These are phyloP conservation scores for Stemphylium vesicarium DNA, from an alignment of 2,329 filamentous ascomycete species.

Conservation along the genomic window DNA sequence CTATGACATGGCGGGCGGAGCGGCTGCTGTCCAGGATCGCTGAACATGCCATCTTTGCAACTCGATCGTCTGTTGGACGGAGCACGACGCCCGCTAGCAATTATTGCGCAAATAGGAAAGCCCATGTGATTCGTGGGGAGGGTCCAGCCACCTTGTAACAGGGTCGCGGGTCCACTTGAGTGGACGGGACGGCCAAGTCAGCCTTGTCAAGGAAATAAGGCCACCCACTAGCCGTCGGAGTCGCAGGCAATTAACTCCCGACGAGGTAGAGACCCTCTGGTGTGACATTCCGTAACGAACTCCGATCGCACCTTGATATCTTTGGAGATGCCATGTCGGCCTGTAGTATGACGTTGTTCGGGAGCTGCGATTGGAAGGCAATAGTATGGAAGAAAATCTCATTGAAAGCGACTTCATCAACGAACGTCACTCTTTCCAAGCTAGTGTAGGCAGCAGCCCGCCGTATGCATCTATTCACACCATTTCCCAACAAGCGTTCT, in stretches of 20 bases:
- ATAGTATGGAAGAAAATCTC: background rate
- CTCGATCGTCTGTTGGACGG: constrained; percentile 5
- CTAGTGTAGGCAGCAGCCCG: constrained; percentile 34
- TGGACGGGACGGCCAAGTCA: constrained; percentile 34
- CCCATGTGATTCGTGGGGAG: constrained; percentile 9
- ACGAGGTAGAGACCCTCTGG: constrained; percentile 24
- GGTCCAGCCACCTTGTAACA: constrained; percentile 7
- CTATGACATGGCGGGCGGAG: constrained; percentile 5
- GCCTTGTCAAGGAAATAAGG: constrained; percentile 42
- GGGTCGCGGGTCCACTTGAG: constrained; percentile 8
- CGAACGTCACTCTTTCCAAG: constrained; percentile 20
- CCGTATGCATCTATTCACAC: constrained; percentile 30
- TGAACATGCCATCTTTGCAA: constrained; percentile 12
- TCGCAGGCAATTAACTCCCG: constrained; percentile 32
- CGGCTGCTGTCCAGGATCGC: constrained; percentile 15
- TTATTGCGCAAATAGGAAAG: constrained; percentile 1
- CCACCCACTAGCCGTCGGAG: constrained; percentile 41
- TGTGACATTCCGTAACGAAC: constrained; percentile 25
- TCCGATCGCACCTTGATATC: constrained; percentile 10
- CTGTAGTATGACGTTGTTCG: background rate
- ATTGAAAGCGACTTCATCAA: constrained; percentile 8
- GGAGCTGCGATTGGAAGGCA: background rate
- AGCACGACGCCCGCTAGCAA: constrained; percentile 9
- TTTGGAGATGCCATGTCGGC: background rate
- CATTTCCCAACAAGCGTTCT: constrained; percentile 26